A percentile compares a stretch with the other conserved stretches of the same genome.
These are phyloP conservation scores for Leersia perrieri DNA, from an alignment of 176 grass and related monocot genomes.

Conservation along the genomic window DNA sequence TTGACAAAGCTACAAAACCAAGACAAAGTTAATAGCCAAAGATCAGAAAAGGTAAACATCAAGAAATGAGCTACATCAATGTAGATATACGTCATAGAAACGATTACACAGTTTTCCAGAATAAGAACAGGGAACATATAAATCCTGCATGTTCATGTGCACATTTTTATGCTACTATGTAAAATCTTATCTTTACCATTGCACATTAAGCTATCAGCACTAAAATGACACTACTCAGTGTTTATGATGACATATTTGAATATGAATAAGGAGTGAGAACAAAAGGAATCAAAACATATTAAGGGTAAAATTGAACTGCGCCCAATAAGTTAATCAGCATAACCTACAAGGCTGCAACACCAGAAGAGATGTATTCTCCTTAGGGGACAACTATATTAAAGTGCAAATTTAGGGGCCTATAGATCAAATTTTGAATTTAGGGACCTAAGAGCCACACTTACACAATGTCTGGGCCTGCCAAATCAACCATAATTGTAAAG, in stretches of 20 bases:
- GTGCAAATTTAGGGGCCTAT: neutral
- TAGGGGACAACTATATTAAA: neutral
- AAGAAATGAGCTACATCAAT: neutral
- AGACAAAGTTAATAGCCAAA: slow-evolving; percentile 1
- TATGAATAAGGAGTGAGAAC: neutral
- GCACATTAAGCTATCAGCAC: neutral
- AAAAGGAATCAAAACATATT: neutral
- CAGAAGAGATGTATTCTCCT: neutral
- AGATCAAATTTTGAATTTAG: neutral
- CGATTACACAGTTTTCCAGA: neutral
- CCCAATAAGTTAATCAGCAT: neutral
- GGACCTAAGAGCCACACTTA: neutral
- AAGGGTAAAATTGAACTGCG: neutral
- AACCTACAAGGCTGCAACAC: neutral
- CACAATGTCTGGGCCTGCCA: neutral
- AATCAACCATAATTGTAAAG: neutral
- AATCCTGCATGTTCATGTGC: neutral
- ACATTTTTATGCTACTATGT: neutral
- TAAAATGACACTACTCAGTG: neutral
- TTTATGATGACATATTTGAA: neutral
- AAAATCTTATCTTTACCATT: neutral
- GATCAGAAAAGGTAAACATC: neutral
- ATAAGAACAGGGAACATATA: neutral
- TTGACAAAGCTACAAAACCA: slow-evolving; percentile 68
- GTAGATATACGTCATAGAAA: neutral